phyloP scores from a whole-genome alignment of 2,329 filamentous ascomycete genomes.

The Rugonectria rugulosa region DNA sequence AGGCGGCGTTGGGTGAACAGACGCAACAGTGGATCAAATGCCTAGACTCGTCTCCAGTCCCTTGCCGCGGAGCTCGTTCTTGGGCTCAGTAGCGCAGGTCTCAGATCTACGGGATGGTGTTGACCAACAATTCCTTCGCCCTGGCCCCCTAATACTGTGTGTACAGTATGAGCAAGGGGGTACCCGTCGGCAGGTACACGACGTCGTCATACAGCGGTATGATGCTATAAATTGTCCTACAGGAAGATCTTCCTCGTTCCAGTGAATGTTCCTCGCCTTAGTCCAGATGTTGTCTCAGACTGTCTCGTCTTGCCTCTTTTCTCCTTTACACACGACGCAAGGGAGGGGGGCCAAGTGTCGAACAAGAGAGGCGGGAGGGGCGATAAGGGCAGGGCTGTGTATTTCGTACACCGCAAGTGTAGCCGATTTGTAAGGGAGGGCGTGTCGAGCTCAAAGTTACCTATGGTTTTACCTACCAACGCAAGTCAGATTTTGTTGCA shows the following conservation, averaged over 20 bases:
- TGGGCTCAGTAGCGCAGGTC: neutral
- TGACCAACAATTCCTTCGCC: too few species aligned
- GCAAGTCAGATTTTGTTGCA: neutral
- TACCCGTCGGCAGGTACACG: constrained; percentile 5
- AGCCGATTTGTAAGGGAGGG: neutral
- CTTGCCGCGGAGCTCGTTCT: neutral
- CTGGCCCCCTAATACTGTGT: too few species aligned
- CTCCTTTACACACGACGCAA: neutral
- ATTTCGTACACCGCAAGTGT: constrained; percentile 1
- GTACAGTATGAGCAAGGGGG: too few species aligned
- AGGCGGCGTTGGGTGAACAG: neutral
- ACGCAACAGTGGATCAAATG: constrained; percentile 16
- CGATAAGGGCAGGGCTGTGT: constrained; percentile 2
- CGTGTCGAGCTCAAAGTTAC: neutral
- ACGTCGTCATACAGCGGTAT: constrained; percentile 1
- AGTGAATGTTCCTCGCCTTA: neutral
- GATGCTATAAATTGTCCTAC: too few species aligned
- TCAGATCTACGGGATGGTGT: constrained; percentile 6
- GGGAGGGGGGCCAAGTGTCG: constrained; percentile 1
- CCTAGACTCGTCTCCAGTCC: constrained; percentile 2
- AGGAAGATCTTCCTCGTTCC: too few species aligned
- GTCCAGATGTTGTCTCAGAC: constrained; percentile 7
- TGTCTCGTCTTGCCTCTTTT: constrained; percentile 6
- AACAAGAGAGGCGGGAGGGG: neutral
- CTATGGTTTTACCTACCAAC: too few species aligned